Evolutionary conservation across 2,329 filamentous ascomycete genomes (phyloP).

Genomic region (Cadophora luteo-olivacea): DNA sequence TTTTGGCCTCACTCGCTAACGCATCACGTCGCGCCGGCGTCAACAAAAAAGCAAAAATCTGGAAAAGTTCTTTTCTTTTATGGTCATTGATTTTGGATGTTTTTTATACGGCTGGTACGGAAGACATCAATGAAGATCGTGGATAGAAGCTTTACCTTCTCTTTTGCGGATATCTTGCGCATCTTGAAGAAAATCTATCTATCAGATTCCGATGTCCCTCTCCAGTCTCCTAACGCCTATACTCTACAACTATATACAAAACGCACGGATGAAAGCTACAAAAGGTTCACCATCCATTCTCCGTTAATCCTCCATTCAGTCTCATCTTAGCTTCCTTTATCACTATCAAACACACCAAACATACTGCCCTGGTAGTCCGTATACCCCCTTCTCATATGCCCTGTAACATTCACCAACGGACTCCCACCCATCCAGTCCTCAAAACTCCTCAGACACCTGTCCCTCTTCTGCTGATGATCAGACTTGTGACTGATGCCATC

Average conservation of each 20-base stretch:
- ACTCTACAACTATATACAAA: not conserved
- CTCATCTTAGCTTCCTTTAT: not conserved
- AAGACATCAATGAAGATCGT: no score
- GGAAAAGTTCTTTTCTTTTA: no score
- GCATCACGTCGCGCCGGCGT: no score
- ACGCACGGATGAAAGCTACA: no score
- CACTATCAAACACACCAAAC: slow-evolving; percentile 1
- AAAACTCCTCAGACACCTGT: not conserved
- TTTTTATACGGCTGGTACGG: no score
- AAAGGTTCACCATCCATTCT: not conserved
- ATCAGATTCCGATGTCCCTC: no score
- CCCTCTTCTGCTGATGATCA: slow-evolving; percentile 5
- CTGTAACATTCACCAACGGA: slow-evolving; percentile 7
- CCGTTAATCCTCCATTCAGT: not conserved
- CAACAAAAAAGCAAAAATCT: no score
- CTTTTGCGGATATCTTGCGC: no score
- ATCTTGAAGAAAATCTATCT: no score
- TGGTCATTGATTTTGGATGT: no score
- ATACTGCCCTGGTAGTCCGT: slow-evolving; percentile 1
- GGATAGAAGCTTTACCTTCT: no score
- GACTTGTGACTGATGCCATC: slow-evolving; percentile 1
- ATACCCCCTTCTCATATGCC: slow-evolving; percentile 5
- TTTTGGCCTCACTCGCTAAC: no score
- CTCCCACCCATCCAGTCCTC: slow-evolving; percentile 6
- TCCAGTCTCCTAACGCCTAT: not conserved